Evolutionary conservation across 2,329 filamentous ascomycete genomes (phyloP).

Genomic region (Sporothrix pallida): DNA sequence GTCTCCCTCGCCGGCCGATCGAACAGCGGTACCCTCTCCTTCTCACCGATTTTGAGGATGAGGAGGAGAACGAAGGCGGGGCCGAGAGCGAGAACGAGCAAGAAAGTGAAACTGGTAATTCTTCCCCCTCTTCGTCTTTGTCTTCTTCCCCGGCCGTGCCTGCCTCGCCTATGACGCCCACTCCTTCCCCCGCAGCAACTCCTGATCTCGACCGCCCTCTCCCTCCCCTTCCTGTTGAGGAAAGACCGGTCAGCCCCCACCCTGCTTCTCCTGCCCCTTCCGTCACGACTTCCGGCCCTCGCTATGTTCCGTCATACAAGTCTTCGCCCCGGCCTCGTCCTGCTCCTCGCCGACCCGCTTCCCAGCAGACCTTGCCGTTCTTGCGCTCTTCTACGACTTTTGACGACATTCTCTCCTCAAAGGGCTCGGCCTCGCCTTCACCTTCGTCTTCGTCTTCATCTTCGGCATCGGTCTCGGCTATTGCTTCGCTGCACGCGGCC

Average conservation of each 20-base stretch:
- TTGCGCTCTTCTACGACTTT: neutral
- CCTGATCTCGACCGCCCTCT: neutral
- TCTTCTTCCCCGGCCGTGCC: neutral
- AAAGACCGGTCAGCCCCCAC: too few relatives aligned
- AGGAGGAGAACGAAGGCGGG: neutral
- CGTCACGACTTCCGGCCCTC: neutral
- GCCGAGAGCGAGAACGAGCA: too few relatives aligned
- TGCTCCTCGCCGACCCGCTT: neutral
- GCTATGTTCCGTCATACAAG: slow-evolving; percentile 8
- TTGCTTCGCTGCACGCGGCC: too few relatives aligned
- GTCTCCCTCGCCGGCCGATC: neutral
- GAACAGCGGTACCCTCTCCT: neutral
- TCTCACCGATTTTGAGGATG: neutral
- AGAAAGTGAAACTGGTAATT: neutral
- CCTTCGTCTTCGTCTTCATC: neutral
- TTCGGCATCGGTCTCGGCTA: too few relatives aligned
- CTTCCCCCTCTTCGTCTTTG: neutral
- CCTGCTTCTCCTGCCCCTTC: neutral
- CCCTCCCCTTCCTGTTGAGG: too few relatives aligned
- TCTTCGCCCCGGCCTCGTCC: neutral
- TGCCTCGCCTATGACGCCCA: neutral
- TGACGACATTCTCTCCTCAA: neutral
- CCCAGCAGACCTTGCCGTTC: slow-evolving; percentile 10
- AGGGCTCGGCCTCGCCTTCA: neutral
- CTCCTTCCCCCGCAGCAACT: neutral